A percentile compares a stretch with the other conserved stretches of the same genome.
Evolutionary conservation across 164 flowering plant species (phyloP).

Genomic region (Vitis cinerea): DNA sequence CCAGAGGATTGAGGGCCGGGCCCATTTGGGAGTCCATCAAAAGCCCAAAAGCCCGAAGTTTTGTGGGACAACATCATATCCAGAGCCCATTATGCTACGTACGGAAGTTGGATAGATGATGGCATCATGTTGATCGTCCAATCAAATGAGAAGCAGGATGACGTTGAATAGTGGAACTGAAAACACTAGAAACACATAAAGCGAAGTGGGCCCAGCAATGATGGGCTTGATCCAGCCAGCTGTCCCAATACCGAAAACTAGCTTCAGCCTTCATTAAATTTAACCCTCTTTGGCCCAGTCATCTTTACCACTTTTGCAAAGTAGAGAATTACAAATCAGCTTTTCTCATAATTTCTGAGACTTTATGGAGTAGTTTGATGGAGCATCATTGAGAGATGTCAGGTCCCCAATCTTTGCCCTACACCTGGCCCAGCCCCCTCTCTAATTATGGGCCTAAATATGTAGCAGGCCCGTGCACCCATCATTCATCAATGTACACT

Average conservation of each 20-base stretch:
- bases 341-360: conserved; percentile 24
- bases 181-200: background rate
- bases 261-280: conserved; percentile 14
- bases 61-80: no score
- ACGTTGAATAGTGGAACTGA: background rate
- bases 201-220: conserved; percentile 18
- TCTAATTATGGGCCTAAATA: conserved; percentile 12
- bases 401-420: conserved; percentile 11
- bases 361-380: conserved; percentile 15
- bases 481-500: background rate
- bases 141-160: background rate
- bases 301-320: conserved; percentile 6
- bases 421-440: conserved; percentile 21
- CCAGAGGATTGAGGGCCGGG: no score
- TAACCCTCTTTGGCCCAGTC: background rate
- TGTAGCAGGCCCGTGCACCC: background rate
- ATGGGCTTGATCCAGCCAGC: conserved; percentile 11
- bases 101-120: background rate
- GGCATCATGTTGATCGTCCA: background rate
- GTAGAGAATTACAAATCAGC: conserved; percentile 9
- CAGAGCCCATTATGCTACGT: no score
- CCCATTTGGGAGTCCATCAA: no score
- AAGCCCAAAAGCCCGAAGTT: no score
- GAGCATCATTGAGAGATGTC: conserved; percentile 14
- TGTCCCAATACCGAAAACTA: conserved; percentile 10